Evolutionary conservation across 2,329 filamentous ascomycete genomes (phyloP), one percentile per base, ranked within the genome.

Genomic region (Fusarium cyanostomum): DNA sequence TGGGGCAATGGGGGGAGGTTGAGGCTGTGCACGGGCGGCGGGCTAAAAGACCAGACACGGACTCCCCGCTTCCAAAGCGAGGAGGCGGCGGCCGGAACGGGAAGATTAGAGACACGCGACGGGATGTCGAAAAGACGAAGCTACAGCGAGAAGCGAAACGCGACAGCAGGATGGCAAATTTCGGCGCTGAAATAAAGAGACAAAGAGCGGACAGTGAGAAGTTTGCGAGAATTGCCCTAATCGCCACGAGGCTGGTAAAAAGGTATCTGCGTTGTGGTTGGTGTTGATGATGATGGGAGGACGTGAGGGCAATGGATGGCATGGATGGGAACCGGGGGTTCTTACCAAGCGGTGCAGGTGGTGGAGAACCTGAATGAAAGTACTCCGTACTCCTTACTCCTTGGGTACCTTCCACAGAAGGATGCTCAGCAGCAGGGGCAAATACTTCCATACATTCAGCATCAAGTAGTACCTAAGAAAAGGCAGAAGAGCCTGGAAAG

Each of bases 21-120:
- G 70, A 72, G 70, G 70, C 70, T 71, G 70, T 72, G 70, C 70
- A 72, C 70, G 67, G 69, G 69, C 66, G 54, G 62, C 59, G 62
- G 58, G 62, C 67, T 59, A 66, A 62, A 67, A 66, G 64, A 67
- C 54, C 59, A 68, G 66, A 67, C 59, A 59, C 66, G 55, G 66
- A 61, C 67, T 68, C 70, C 70, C 70, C 70, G 70, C 70, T 72
- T 72, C 70, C 56, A 69, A 59, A 58, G 59, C 53, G 56, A 69
- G 56, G 53, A 56, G 64, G 59, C 56, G 65, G 56, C 67, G 67
- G 58, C 69, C 66, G 69, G 69, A 71, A 70, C 57, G 56, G 66
- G 67, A 66, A 57, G 56, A 68, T 59, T 54, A 43, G 43, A 54
- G 46, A 59, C 64, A 55, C 54, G 56, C 53, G 53, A 62, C 48